These are phyloP conservation scores for Talaromyces borbonicus DNA, from an alignment of 495 filamentous ascomycete species.

Conservation along the genomic window DNA sequence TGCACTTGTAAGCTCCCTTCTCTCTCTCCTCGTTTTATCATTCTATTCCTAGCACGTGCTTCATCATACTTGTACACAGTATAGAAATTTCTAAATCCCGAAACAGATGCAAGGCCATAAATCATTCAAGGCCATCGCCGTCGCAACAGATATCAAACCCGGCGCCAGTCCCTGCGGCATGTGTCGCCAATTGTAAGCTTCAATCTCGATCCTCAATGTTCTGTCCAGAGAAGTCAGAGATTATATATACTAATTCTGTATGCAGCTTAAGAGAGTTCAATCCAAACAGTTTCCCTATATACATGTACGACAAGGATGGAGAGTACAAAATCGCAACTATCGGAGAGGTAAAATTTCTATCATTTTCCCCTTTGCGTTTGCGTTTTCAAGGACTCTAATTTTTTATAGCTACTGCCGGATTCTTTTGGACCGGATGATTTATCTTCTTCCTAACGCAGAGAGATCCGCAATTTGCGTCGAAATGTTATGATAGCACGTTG, in stretches of 20 bases:
- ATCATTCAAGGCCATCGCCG: constrained; percentile 72
- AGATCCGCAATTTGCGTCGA: not conserved
- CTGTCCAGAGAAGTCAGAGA: too few species aligned
- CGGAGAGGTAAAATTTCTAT: constrained; percentile 47
- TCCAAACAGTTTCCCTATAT: constrained; percentile 56
- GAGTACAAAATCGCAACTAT: constrained; percentile 62
- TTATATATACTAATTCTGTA: not conserved
- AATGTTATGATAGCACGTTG: too few species aligned
- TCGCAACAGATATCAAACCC: constrained; percentile 68
- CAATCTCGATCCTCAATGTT: not conserved
- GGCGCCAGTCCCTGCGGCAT: constrained; percentile 69
- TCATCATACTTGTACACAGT: too few species aligned
- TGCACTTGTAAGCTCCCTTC: constrained; percentile 48
- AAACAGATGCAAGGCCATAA: constrained; percentile 38
- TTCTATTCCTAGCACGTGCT: too few species aligned
- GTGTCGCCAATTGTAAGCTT: constrained; percentile 39
- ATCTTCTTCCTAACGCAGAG: not conserved
- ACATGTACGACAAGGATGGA: constrained; percentile 79
- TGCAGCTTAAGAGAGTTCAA: constrained; percentile 73
- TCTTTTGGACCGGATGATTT: constrained; percentile 62
- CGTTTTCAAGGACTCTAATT: too few species aligned
- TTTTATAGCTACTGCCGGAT: constrained; percentile 58
- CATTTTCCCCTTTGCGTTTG: not conserved
- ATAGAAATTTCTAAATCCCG: too few species aligned
- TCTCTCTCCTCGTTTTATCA: not conserved